A percentile compares a stretch with the other conserved stretches of the same genome.
These are phyloP conservation scores for Aspergillus sergii DNA, from an alignment of 2,329 filamentous ascomycete species.

Conservation along the genomic window DNA sequence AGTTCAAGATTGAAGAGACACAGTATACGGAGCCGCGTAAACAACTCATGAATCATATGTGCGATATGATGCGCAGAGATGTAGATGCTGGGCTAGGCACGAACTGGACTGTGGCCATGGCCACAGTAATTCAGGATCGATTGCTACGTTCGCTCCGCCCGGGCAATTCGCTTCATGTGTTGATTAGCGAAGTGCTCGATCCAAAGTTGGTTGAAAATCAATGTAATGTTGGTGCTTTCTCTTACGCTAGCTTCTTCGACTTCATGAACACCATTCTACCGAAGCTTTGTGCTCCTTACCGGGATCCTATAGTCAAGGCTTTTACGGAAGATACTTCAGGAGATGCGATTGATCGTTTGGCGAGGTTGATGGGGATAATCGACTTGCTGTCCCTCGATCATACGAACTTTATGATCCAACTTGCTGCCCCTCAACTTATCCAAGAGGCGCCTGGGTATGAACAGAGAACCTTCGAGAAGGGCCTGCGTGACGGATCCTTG, in stretches of 20 bases:
- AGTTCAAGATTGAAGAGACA: slow-evolving; percentile 60
- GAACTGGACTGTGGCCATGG: slow-evolving; percentile 66
- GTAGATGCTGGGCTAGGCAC: slow-evolving; percentile 59
- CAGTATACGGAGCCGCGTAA: slow-evolving; percentile 55
- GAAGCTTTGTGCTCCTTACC: slow-evolving; percentile 66
- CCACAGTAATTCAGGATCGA: slow-evolving; percentile 65
- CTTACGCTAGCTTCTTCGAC: slow-evolving; percentile 64
- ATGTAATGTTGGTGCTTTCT: slow-evolving; percentile 62
- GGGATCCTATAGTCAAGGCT: slow-evolving; percentile 60
- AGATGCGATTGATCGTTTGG: slow-evolving; percentile 65
- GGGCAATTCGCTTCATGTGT: slow-evolving; percentile 62
- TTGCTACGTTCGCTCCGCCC: slow-evolving; percentile 61
- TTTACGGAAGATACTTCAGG: slow-evolving; percentile 55
- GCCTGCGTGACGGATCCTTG: slow-evolving; percentile 55
- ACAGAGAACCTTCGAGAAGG: slow-evolving; percentile 59
- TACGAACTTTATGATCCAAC: slow-evolving; percentile 66
- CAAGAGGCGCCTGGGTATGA: slow-evolving; percentile 65
- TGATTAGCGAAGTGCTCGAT: slow-evolving; percentile 64
- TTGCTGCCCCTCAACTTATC: slow-evolving; percentile 62
- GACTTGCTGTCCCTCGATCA: slow-evolving; percentile 66
- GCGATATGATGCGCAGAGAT: slow-evolving; percentile 60
- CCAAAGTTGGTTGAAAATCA: slow-evolving; percentile 60
- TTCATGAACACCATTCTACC: slow-evolving; percentile 66
- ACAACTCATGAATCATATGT: slow-evolving; percentile 61
- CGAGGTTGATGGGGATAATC: slow-evolving; percentile 64